Conservation (phyloP, 169 alveolate species). For the Cryptosporidium felis region DNA sequence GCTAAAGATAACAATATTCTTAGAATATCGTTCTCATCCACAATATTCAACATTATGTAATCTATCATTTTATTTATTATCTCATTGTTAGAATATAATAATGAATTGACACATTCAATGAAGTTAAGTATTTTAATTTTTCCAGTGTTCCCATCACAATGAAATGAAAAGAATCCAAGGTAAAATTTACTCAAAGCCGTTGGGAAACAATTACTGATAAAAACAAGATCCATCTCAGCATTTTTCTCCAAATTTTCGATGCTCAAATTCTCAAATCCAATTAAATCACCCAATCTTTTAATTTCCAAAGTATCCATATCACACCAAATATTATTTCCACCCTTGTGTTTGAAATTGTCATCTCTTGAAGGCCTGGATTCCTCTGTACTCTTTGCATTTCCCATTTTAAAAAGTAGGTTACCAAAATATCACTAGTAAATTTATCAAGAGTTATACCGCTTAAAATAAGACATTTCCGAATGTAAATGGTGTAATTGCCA, state of each 20-base stretch:
- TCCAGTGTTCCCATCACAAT: conserved; percentile 2
- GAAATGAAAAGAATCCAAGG: conserved; percentile 9
- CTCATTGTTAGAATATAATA: conserved; percentile 27
- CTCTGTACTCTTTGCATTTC: conserved; percentile 8
- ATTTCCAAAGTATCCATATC: neutral
- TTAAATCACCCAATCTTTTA: neutral
- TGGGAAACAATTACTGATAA: neutral
- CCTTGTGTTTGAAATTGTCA: too few relatives aligned
- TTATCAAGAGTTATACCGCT: too few relatives aligned
- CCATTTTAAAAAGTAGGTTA: neutral
- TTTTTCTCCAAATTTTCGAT: neutral
- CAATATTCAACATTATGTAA: neutral
- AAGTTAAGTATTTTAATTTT: neutral
- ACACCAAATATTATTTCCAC: neutral
- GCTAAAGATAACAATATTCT: conserved; percentile 19
- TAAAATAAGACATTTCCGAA: too few relatives aligned
- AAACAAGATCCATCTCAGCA: neutral
- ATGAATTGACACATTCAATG: neutral
- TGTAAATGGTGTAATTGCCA: too few relatives aligned
- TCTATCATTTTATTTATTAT: neutral
- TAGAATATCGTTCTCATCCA: conserved; percentile 1
- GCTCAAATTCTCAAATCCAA: neutral
- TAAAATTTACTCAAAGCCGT: conserved; percentile 11
- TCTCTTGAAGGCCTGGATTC: neutral
- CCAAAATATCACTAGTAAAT: too few relatives aligned